phyloP scores from a whole-genome alignment of 139 green algal species.

The Zygnema cylindricum region DNA sequence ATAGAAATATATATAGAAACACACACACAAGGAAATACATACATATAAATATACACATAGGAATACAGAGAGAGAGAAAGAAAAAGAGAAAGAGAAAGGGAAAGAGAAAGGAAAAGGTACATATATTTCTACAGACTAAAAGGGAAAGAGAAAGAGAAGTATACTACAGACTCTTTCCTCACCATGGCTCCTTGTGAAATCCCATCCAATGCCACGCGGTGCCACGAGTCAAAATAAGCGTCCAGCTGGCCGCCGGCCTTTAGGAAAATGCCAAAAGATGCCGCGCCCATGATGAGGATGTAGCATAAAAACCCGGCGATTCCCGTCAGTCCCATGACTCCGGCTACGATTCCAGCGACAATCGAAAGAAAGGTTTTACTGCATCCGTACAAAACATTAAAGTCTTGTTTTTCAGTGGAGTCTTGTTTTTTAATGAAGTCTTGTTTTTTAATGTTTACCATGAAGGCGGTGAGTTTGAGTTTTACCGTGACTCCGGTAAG shows the following conservation, averaged over 20 bases:
- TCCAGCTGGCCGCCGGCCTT: conserved; percentile 27
- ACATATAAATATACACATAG: background rate
- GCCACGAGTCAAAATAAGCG: conserved; percentile 39
- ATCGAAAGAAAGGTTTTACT: conserved; percentile 38
- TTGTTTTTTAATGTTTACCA: too few relatives aligned
- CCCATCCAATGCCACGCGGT: conserved; percentile 9
- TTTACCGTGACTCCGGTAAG: too few relatives aligned
- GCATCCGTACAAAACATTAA: background rate
- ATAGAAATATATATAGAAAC: background rate
- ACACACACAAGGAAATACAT: background rate
- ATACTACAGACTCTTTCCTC: too few relatives aligned
- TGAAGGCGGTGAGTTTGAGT: too few relatives aligned
- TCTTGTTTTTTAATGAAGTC: too few relatives aligned
- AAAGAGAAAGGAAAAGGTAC: background rate
- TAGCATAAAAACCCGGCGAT: conserved; percentile 38
- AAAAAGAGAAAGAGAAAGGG: background rate
- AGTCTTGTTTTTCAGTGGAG: too few relatives aligned
- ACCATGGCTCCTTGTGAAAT: conserved; percentile 38
- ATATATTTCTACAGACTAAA: background rate
- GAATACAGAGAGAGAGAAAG: background rate
- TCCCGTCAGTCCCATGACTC: conserved; percentile 37
- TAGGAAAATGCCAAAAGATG: conserved; percentile 11
- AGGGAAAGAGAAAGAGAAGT: conserved; percentile 8
- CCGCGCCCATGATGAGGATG: conserved; percentile 26
- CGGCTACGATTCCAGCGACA: conserved; percentile 37